These are phyloP conservation scores for Canna indica DNA, from an alignment of 176 grass and related monocot genomes.

Conservation along the genomic window DNA sequence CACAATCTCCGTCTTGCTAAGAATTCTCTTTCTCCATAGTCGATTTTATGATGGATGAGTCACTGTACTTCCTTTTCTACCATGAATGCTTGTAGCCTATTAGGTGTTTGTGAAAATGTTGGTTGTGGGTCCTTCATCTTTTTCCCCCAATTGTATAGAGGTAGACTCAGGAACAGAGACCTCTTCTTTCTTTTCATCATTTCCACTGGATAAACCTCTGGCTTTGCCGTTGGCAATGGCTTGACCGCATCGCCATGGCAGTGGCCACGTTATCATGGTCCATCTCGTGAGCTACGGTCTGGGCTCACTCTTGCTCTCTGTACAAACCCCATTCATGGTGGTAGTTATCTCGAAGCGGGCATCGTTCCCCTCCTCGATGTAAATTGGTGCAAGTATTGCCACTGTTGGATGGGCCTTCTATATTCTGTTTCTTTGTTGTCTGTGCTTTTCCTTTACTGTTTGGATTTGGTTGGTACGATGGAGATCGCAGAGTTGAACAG, in stretches of 20 bases:
- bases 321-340: constrained; percentile 6
- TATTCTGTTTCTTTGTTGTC: constrained; percentile 22
- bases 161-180: too few species aligned
- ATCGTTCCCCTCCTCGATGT: constrained; percentile 6
- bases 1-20: not conserved
- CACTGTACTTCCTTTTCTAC: not conserved
- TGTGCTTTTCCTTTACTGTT: constrained; percentile 18
- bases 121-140: not conserved
- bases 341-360: constrained; percentile 1
- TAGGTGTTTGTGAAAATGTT: not conserved
- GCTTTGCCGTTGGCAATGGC: not conserved
- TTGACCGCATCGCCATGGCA: constrained; percentile 3
- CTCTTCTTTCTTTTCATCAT: not conserved
- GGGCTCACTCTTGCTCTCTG: not conserved
- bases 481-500: not conserved
- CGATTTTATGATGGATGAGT: not conserved
- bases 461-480: constrained; percentile 29
- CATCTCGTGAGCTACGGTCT: not conserved
- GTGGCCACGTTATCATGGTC: constrained; percentile 10
- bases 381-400: constrained; percentile 6
- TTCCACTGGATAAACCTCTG: not conserved
- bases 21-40: not conserved
- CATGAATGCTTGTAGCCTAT: not conserved
- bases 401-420: constrained; percentile 12
- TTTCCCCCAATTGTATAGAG: not conserved